Conservation (phyloP, 179 eudicot genomes). For the Dionaea muscipula region DNA sequence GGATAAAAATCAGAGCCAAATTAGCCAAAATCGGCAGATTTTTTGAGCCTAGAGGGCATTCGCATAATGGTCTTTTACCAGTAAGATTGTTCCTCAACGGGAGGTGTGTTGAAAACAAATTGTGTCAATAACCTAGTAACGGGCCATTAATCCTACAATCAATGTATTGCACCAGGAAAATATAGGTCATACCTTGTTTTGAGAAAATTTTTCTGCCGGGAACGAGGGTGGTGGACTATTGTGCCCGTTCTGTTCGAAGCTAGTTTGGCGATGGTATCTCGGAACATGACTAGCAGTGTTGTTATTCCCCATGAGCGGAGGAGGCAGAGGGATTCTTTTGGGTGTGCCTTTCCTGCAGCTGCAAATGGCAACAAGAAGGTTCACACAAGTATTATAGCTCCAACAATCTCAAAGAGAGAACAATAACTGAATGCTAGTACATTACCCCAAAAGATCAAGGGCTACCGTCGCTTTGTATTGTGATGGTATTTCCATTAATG, state of each 20-base stretch:
- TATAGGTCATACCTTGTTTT: not conserved
- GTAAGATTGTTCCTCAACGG: too few species aligned
- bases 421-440: not conserved
- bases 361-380: not conserved
- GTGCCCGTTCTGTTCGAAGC: constrained; percentile 2
- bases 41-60: too few species aligned
- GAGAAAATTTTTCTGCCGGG: not conserved
- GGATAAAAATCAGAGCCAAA: too few species aligned
- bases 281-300: not conserved
- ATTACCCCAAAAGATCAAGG: constrained; percentile 39
- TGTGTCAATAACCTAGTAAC: too few species aligned
- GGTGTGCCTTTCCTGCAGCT: constrained; percentile 8
- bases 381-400: not conserved
- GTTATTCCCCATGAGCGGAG: constrained; percentile 7
- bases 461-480: constrained; percentile 89
- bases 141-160: too few species aligned
- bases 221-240: not conserved
- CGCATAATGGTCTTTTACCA: too few species aligned
- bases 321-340: constrained; percentile 10
- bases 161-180: too few species aligned
- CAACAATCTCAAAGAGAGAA: not conserved
- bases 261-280: not conserved
- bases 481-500: constrained; percentile 91
- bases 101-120: too few species aligned
- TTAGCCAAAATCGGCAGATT: too few species aligned